Conservation (phyloP, 495 filamentous ascomycete genomes). For the Penicillium waksmanii region DNA sequence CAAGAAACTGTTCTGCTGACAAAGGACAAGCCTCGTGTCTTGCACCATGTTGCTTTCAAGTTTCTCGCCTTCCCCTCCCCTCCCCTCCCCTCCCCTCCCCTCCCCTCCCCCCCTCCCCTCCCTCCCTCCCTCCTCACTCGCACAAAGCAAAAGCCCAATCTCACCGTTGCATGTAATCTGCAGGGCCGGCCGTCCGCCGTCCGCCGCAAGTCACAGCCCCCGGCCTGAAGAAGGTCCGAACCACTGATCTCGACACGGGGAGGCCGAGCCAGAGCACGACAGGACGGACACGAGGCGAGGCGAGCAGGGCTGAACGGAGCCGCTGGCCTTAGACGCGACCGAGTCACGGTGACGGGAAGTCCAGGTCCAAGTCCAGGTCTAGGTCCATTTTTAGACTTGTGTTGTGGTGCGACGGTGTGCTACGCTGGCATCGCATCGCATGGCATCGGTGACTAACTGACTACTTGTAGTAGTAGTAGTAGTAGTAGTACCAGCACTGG, state of each 20-base stretch:
- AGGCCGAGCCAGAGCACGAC: neutral
- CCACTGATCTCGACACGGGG: neutral
- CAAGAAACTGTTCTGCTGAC: no score
- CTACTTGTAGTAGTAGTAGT: no score
- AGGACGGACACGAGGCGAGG: conserved; percentile 8
- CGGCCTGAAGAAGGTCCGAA: neutral
- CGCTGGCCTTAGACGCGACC: conserved; percentile 5
- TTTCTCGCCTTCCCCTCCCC: no score
- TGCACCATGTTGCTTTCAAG: no score
- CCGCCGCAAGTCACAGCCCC: conserved; percentile 14
- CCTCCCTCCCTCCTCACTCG: neutral
- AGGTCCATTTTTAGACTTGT: conserved; percentile 14
- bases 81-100: no score
- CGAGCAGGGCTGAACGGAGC: conserved; percentile 13
- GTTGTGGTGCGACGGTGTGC: conserved; percentile 1
- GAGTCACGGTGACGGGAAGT: neutral
- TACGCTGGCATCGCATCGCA: conserved; percentile 9
- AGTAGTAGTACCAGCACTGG: no score
- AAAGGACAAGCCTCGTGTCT: no score
- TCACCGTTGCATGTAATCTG: conserved; percentile 25
- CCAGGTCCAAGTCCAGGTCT: no score
- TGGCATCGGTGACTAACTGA: neutral
- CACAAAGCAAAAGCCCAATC: neutral
- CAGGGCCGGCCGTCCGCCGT: conserved; percentile 11
- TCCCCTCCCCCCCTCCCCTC: neutral